Percentiles rank a stretch among this genome's conserved stretches.
phyloP scores from a whole-genome alignment of 495 filamentous ascomycete species.

The Trichoderma virens region DNA sequence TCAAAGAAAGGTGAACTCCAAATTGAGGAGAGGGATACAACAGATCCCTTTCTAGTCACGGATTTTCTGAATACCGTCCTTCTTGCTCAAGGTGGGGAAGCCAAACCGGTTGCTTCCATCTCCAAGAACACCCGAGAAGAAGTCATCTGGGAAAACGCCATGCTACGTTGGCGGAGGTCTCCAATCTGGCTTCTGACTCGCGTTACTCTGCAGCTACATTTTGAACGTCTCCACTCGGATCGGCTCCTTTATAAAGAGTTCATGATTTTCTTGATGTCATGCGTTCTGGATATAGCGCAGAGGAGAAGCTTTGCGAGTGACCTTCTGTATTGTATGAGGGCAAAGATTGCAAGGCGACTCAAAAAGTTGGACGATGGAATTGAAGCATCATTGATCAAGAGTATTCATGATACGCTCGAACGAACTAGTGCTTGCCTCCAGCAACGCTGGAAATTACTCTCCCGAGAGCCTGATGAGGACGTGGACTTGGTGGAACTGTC shows the following conservation, averaged over 20 bases:
- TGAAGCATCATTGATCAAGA: slow-evolving; percentile 5
- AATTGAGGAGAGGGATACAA: slow-evolving; percentile 46
- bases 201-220: slow-evolving; percentile 39
- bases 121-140: slow-evolving; percentile 57
- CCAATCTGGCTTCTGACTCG: slow-evolving; percentile 54
- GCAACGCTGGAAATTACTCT: too few relatives aligned
- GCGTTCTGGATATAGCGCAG: slow-evolving; percentile 27
- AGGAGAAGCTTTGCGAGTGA: slow-evolving; percentile 21
- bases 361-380: slow-evolving; percentile 30
- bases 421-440: neutral
- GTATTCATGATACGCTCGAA: neutral
- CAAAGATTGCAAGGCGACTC: slow-evolving; percentile 43
- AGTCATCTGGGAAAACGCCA: slow-evolving; percentile 38
- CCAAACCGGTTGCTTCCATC: slow-evolving; percentile 26
- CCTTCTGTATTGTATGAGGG: slow-evolving; percentile 34
- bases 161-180: slow-evolving; percentile 48
- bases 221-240: slow-evolving; percentile 10
- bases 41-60: slow-evolving; percentile 46
- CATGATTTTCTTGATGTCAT: slow-evolving; percentile 43
- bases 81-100: slow-evolving; percentile 31
- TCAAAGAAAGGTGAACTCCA: slow-evolving; percentile 32
- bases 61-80: slow-evolving; percentile 46
- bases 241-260: slow-evolving; percentile 45
- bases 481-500: neutral
- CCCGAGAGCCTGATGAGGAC: neutral